Percentiles rank a stretch among this genome's conserved stretches.
These are phyloP conservation scores for Herpotrichia juniperi DNA, from an alignment of 2,329 filamentous ascomycete species.

Conservation along the genomic window DNA sequence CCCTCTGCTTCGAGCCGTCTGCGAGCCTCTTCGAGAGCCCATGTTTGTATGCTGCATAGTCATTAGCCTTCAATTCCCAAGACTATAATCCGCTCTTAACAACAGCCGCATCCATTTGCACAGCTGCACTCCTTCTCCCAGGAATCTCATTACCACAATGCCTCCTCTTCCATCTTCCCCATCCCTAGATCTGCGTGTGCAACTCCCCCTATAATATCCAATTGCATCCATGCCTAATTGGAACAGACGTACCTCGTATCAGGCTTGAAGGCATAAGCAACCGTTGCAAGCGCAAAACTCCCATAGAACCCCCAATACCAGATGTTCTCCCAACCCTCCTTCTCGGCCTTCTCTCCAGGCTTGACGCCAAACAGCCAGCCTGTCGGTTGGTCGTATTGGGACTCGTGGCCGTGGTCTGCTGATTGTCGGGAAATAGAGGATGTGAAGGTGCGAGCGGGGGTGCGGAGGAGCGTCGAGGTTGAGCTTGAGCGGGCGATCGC, in stretches of 20 bases:
- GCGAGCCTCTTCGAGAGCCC: constrained; percentile 96
- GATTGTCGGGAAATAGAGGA: constrained; percentile 17
- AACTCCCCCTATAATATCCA: not conserved
- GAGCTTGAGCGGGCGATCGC: constrained; percentile 29
- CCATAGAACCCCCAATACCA: constrained; percentile 87
- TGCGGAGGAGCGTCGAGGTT: constrained; percentile 16
- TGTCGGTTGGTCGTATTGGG: constrained; percentile 85
- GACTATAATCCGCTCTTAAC: not conserved
- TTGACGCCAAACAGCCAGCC: constrained; percentile 95
- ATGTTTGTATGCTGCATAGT: constrained; percentile 86
- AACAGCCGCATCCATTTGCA: too few relatives aligned
- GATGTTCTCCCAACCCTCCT: constrained; percentile 93
- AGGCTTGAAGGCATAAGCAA: constrained; percentile 95
- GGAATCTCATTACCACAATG: too few relatives aligned
- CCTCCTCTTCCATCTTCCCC: not conserved
- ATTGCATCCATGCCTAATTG: too few relatives aligned
- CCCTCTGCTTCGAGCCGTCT: constrained; percentile 95
- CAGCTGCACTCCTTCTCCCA: too few relatives aligned
- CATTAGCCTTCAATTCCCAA: constrained; percentile 21
- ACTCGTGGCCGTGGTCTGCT: constrained; percentile 59
- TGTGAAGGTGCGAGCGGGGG: constrained; percentile 29
- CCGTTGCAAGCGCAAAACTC: constrained; percentile 71
- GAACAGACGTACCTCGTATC: constrained; percentile 98
- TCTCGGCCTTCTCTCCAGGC: constrained; percentile 93
- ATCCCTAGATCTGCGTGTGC: not conserved